Conservation (phyloP, 805 yeast species). For the Spathaspora hagerdaliae region DNA sequence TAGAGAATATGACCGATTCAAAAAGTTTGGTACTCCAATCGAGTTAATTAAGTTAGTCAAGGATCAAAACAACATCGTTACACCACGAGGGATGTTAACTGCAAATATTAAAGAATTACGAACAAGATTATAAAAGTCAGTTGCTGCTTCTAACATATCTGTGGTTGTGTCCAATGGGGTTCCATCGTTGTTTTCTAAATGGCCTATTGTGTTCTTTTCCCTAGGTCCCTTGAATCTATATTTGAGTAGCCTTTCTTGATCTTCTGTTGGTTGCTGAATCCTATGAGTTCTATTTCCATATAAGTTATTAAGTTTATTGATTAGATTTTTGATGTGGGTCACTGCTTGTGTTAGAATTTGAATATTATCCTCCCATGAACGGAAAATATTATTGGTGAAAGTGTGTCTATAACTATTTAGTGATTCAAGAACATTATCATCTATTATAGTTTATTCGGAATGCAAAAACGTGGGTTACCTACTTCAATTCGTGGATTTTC, state of each 20-base stretch:
- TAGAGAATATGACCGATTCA: no score
- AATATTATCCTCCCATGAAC: background rate
- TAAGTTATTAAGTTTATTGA: background rate
- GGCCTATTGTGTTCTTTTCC: background rate
- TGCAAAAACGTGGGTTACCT: background rate
- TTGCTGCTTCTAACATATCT: no score
- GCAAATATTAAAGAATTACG: no score
- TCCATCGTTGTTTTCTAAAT: background rate
- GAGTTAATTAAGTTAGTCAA: no score
- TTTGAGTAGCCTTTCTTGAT: background rate
- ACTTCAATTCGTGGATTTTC: background rate
- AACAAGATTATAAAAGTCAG: no score
- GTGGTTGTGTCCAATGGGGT: no score
- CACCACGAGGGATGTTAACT: no score
- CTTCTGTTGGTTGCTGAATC: background rate
- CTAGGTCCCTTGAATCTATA: no score
- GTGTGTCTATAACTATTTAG: background rate
- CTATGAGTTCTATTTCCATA: background rate
- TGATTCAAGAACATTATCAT: no score
- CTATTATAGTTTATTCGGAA: background rate
- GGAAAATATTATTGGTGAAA: background rate
- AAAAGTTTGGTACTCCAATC: no score
- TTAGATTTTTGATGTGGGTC: background rate
- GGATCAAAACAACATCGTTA: no score
- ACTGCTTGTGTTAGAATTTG: background rate